Evolutionary conservation across 2,329 filamentous ascomycete species (phyloP).

Genomic region (Lecanicillium sp.): DNA sequence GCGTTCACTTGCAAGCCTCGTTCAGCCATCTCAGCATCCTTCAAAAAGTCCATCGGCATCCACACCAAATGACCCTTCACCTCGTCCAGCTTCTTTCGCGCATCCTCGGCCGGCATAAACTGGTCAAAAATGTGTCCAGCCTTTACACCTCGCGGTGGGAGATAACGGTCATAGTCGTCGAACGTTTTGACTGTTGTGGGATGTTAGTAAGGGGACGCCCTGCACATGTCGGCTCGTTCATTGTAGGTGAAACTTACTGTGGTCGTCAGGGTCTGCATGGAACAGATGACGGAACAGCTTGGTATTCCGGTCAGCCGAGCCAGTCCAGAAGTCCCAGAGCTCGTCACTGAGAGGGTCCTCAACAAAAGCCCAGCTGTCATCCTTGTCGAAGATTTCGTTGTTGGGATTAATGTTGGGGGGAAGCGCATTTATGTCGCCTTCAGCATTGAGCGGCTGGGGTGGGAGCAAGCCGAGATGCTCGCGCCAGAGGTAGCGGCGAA

Average conservation of each 20-base stretch:
- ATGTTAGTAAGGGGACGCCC: not conserved
- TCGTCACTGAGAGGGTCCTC: conserved; percentile 62
- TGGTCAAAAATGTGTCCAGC: conserved; percentile 81
- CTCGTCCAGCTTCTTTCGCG: conserved; percentile 66
- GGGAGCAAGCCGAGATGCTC: conserved; percentile 81
- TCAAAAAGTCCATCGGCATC: conserved; percentile 87
- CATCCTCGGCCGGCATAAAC: conserved; percentile 63
- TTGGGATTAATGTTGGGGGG: conserved; percentile 59
- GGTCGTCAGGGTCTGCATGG: conserved; percentile 82
- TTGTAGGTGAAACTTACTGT: conserved; percentile 41
- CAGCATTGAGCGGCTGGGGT: conserved; percentile 61
- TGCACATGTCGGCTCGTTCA: not conserved
- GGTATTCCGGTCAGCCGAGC: conserved; percentile 62
- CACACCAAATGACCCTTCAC: conserved; percentile 86
- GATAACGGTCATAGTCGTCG: conserved; percentile 78
- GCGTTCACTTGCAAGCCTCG: conserved; percentile 77
- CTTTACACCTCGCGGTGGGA: conserved; percentile 61
- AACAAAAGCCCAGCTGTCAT: conserved; percentile 56
- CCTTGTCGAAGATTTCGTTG: conserved; percentile 53
- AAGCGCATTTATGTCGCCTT: conserved; percentile 62
- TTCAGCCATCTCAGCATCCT: conserved; percentile 83
- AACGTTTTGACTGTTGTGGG: conserved; percentile 63
- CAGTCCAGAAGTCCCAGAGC: conserved; percentile 62
- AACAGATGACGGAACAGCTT: conserved; percentile 70
- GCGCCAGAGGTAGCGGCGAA: conserved; percentile 77